Conservation (phyloP, 495 filamentous ascomycete species). For the Penicillium nucicola region DNA sequence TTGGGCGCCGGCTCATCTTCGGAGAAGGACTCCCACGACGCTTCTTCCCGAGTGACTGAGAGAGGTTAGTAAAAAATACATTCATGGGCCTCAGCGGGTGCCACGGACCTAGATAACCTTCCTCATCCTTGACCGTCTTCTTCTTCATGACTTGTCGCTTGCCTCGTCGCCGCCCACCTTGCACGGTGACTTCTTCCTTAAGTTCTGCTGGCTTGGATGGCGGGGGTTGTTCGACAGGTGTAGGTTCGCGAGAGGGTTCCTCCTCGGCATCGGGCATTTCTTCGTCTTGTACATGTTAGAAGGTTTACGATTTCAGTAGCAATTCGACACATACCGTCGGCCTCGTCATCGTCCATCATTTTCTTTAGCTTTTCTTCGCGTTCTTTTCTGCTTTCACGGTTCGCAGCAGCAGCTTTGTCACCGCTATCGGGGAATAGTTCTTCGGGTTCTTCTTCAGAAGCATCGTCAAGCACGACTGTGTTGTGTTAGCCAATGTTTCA, state of each 20-base stretch:
- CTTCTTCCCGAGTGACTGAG: slow-evolving; percentile 86
- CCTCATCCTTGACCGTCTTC: slow-evolving; percentile 84
- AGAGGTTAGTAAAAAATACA: slow-evolving; percentile 17
- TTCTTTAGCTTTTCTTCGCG: slow-evolving; percentile 68
- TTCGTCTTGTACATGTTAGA: slow-evolving; percentile 32
- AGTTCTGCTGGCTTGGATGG: slow-evolving; percentile 35
- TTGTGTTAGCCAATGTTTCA: slow-evolving; percentile 13
- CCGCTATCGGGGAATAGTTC: slow-evolving; percentile 50
- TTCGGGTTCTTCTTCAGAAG: slow-evolving; percentile 74
- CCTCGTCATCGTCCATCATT: slow-evolving; percentile 76
- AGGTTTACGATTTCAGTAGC: background rate
- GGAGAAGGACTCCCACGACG: slow-evolving; percentile 92
- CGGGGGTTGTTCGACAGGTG: slow-evolving; percentile 43
- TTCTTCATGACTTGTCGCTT: slow-evolving; percentile 85
- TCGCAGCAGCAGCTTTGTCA: slow-evolving; percentile 29
- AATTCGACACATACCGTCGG: slow-evolving; percentile 16
- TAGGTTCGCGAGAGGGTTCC: slow-evolving; percentile 47
- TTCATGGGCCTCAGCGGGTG: background rate
- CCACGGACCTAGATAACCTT: slow-evolving; percentile 83
- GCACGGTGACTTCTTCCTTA: slow-evolving; percentile 44
- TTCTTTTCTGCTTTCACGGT: slow-evolving; percentile 61
- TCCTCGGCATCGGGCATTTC: slow-evolving; percentile 48
- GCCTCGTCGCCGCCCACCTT: slow-evolving; percentile 71
- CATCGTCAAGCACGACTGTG: slow-evolving; percentile 45
- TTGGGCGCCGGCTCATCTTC: slow-evolving; percentile 78